Evolutionary conservation across 495 filamentous ascomycete species (phyloP).

Genomic region (Evernia prunastri): DNA sequence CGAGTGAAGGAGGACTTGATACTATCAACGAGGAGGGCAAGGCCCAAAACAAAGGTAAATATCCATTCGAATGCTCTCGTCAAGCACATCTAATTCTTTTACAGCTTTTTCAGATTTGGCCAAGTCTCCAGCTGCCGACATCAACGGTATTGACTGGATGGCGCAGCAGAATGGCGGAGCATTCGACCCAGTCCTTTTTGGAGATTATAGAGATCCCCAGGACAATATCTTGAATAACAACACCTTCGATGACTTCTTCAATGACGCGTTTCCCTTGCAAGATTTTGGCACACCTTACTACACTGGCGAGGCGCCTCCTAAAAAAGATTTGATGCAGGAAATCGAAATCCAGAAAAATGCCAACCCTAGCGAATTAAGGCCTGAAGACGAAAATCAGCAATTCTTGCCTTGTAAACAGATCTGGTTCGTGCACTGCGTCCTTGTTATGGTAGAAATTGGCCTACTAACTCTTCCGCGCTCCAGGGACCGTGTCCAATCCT

Average conservation of each 20-base stretch:
- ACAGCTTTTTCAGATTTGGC: constrained; percentile 21
- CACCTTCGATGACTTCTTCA: constrained; percentile 71
- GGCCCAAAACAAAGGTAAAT: constrained; percentile 45
- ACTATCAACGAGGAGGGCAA: constrained; percentile 31
- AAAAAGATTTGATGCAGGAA: constrained; percentile 64
- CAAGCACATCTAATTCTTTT: constrained; percentile 30
- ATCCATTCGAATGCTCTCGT: constrained; percentile 37
- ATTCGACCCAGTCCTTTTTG: constrained; percentile 89
- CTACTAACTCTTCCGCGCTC: constrained; percentile 24
- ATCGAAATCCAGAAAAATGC: constrained; percentile 66
- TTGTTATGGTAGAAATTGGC: constrained; percentile 1
- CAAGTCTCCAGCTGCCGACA: constrained; percentile 29
- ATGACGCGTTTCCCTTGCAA: constrained; percentile 73
- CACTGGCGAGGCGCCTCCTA: constrained; percentile 49
- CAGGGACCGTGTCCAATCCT: constrained; percentile 88
- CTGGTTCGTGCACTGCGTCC: constrained; percentile 51
- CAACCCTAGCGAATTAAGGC: constrained; percentile 60
- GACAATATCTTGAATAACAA: constrained; percentile 65
- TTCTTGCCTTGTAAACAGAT: constrained; percentile 84
- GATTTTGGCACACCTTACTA: constrained; percentile 74
- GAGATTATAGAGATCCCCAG: constrained; percentile 87
- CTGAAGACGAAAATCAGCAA: constrained; percentile 55
- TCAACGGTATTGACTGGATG: constrained; percentile 63
- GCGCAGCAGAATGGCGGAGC: constrained; percentile 78
- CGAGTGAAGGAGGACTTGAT: constrained; percentile 24